A percentile compares a stretch with the other conserved stretches of the same genome.
Evolutionary conservation across 495 filamentous ascomycete genomes (phyloP).

Genomic region (Aspergillus haitiensis): DNA sequence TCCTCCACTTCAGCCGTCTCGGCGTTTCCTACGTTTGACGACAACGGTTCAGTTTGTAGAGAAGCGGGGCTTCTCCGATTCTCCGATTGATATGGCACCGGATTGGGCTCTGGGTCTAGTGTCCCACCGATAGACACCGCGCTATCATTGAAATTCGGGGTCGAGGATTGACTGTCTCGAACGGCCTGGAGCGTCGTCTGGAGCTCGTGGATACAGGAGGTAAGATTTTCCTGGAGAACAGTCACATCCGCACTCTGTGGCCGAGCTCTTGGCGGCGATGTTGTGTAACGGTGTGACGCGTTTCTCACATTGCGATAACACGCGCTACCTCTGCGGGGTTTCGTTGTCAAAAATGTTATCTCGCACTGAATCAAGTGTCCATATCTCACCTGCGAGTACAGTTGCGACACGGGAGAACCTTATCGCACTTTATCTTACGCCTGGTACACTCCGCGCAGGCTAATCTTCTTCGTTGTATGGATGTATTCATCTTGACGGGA

Average conservation of each 20-base stretch:
- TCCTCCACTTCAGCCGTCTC: slow-evolving; percentile 8
- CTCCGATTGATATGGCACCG: neutral
- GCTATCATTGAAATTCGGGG: slow-evolving; percentile 3
- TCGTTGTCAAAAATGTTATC: neutral
- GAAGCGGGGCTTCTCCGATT: neutral
- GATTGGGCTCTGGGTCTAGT: neutral
- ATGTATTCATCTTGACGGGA: neutral
- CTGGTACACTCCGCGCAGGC: slow-evolving; percentile 11
- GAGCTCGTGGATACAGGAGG: slow-evolving; percentile 9
- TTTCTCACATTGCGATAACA: slow-evolving; percentile 5
- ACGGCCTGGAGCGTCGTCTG: slow-evolving; percentile 12
- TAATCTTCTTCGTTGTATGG: slow-evolving; percentile 6
- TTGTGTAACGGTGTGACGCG: neutral
- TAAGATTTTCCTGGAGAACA: neutral
- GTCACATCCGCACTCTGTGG: neutral
- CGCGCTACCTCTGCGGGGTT: neutral
- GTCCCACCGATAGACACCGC: neutral
- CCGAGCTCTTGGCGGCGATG: neutral
- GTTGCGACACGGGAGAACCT: slow-evolving; percentile 15
- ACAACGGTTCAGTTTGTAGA: neutral
- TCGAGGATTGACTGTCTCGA: neutral
- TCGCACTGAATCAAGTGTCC: neutral
- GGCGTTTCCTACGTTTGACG: neutral
- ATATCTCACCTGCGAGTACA: slow-evolving; percentile 11
- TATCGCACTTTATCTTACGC: slow-evolving; percentile 15